Conservation (phyloP, 768 basidiomycete species). For the Lanmaoa rubissima region DNA sequence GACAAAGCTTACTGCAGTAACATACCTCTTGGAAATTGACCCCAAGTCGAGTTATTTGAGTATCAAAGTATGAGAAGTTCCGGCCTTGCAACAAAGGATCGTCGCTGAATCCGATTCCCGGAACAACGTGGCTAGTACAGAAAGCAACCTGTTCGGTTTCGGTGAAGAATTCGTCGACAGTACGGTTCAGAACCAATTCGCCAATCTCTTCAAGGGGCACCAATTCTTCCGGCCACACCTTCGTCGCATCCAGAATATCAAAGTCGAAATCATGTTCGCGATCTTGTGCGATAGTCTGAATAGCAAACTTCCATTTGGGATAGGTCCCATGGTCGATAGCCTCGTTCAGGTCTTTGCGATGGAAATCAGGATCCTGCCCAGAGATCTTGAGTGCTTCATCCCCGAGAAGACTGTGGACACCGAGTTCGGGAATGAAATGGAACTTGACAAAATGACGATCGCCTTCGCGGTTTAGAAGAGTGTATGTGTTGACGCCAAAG, state of each 20-base stretch:
- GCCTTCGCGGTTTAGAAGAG: conserved; percentile 63
- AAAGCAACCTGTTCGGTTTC: conserved; percentile 90
- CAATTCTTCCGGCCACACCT: conserved; percentile 80
- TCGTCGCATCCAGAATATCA: conserved; percentile 85
- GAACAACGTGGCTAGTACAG: conserved; percentile 63
- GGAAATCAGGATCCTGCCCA: conserved; percentile 90
- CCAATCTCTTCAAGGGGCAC: conserved; percentile 79
- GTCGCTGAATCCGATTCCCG: conserved; percentile 68
- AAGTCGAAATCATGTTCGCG: conserved; percentile 83
- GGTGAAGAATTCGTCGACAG: conserved; percentile 75
- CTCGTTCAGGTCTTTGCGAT: conserved; percentile 82
- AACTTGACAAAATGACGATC: conserved; percentile 86
- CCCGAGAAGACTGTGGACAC: conserved; percentile 83
- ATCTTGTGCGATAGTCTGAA: conserved; percentile 60
- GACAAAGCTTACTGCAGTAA: background rate
- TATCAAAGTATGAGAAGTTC: conserved; percentile 87
- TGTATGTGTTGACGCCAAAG: conserved; percentile 84
- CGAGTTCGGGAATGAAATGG: conserved; percentile 78
- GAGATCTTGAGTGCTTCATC: conserved; percentile 84
- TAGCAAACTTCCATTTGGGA: conserved; percentile 78
- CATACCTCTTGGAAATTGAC: conserved; percentile 71
- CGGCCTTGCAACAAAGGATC: conserved; percentile 82
- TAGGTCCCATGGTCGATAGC: conserved; percentile 71
- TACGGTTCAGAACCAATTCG: conserved; percentile 62
- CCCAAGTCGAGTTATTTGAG: conserved; percentile 77